phyloP scores from a whole-genome alignment of 345 rosid species.

The Salix exigua region DNA sequence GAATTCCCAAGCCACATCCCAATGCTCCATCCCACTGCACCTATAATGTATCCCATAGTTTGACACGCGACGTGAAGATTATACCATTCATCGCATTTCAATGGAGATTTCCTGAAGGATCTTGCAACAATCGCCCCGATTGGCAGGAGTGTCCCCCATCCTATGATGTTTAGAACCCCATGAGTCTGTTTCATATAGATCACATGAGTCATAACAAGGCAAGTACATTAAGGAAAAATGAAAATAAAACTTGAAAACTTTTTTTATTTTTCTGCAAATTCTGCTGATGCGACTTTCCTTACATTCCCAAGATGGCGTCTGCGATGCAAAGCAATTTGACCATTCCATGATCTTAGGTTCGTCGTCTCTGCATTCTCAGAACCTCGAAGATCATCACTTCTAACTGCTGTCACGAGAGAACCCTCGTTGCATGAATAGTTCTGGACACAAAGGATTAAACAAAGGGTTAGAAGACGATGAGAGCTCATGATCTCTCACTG shows the following conservation, averaged over 20 bases:
- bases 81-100: conserved; percentile 36
- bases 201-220: not conserved
- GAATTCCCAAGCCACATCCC: conserved; percentile 36
- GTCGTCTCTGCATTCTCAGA: conserved; percentile 18
- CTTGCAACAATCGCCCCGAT: conserved; percentile 35
- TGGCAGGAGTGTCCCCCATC: conserved; percentile 42
- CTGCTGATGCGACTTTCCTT: not conserved
- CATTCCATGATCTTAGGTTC: conserved; percentile 24
- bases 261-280: not conserved
- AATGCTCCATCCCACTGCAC: conserved; percentile 38
- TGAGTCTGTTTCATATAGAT: conserved; percentile 23
- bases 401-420: not conserved
- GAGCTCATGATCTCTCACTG: conserved; percentile 14
- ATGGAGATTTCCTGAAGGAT: conserved; percentile 23
- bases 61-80: conserved; percentile 32
- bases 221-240: too few species aligned
- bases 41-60: conserved; percentile 30
- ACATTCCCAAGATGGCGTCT: conserved; percentile 22
- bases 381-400: not conserved
- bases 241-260: not conserved
- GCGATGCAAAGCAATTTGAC: conserved; percentile 10
- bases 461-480: conserved; percentile 18
- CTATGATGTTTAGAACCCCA: conserved; percentile 40
- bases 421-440: conserved; percentile 2
- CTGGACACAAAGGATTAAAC: conserved; percentile 12